Evolutionary conservation across 1,284 basidiomycete species (phyloP).

Genomic region (Trametes pubescens): DNA sequence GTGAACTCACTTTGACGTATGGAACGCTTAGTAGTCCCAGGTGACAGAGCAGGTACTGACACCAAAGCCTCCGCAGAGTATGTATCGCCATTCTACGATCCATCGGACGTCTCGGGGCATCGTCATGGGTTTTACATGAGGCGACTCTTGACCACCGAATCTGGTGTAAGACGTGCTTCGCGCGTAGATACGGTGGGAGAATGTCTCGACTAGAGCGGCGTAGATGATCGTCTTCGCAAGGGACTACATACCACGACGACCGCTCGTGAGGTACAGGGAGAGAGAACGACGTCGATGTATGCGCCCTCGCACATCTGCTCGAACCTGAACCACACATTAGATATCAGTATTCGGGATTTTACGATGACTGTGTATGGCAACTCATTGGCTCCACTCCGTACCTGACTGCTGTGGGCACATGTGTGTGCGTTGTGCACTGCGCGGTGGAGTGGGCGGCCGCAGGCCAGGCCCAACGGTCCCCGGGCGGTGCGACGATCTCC

Average conservation of each 20-base stretch:
- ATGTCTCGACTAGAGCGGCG: background rate
- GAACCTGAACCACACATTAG: background rate
- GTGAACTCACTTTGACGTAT: background rate
- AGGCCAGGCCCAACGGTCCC: constrained; percentile 5
- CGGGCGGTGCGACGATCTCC: constrained; percentile 20
- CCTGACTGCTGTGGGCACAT: constrained; percentile 15
- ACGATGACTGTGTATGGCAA: constrained; percentile 11
- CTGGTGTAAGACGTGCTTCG: background rate
- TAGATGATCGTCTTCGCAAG: too few relatives aligned
- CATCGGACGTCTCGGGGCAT: background rate
- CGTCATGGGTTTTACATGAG: background rate
- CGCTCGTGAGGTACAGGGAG: too few relatives aligned
- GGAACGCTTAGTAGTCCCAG: background rate
- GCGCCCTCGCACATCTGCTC: too few relatives aligned
- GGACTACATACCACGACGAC: too few relatives aligned
- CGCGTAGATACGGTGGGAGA: background rate
- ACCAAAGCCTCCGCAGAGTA: background rate
- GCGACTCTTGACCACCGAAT: background rate
- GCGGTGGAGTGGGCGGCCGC: background rate
- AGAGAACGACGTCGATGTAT: too few relatives aligned
- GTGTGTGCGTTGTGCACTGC: constrained; percentile 8
- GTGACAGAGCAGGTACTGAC: background rate
- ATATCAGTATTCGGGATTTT: background rate
- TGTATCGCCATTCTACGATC: background rate
- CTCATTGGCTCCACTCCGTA: background rate